These are phyloP conservation scores for Pleurozium schreberi DNA, from an alignment of 225 moss, liverwort and hornwort species.

Conservation along the genomic window DNA sequence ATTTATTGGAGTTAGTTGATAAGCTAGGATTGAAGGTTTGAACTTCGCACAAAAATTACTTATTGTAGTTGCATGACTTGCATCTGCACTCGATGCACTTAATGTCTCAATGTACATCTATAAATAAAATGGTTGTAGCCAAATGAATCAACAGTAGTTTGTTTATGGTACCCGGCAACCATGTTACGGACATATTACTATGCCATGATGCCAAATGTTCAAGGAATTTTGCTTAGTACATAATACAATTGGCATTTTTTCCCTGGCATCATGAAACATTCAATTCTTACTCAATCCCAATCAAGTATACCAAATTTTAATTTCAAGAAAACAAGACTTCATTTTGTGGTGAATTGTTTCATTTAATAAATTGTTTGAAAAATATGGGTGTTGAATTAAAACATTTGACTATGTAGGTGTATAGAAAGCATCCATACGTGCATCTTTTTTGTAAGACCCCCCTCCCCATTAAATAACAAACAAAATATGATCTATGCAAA, in stretches of 20 bases:
- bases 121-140: neutral
- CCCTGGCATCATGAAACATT: neutral
- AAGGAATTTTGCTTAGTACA: neutral
- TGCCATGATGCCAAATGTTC: fast-evolving
- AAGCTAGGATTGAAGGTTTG: neutral
- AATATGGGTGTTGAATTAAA: no score
- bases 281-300: neutral
- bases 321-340: neutral
- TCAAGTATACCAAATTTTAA: neutral
- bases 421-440: no score
- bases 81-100: no score
- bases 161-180: fast-evolving
- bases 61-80: no score
- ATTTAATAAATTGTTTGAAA: neutral
- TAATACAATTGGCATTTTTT: neutral
- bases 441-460: no score
- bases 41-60: no score
- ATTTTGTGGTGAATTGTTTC: neutral
- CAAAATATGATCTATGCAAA: no score
- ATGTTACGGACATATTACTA: fast-evolving
- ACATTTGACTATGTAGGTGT: no score
- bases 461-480: no score
- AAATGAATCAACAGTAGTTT: neutral
- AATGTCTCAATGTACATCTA: neutral
- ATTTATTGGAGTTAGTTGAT: neutral